Conservation (phyloP, 768 basidiomycete species). For the Boletus reticuloceps region DNA sequence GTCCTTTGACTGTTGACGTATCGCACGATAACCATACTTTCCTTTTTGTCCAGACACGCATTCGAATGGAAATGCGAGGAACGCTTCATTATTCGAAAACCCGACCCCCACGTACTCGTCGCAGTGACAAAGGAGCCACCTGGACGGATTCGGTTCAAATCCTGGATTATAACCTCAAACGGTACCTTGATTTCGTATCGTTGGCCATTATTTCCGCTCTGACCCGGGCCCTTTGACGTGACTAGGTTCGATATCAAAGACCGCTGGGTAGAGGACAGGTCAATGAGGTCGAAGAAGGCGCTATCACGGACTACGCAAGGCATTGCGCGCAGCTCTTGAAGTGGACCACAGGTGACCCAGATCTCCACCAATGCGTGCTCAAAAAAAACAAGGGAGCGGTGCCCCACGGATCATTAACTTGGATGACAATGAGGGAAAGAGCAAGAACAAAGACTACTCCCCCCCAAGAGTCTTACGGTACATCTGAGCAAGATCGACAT, state of each 20-base stretch:
- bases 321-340: constrained; percentile 64
- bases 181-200: constrained; percentile 37
- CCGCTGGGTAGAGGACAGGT: constrained; percentile 62
- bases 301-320: constrained; percentile 61
- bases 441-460: constrained; percentile 51
- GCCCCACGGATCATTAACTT: constrained; percentile 66
- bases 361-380: constrained; percentile 76
- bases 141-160: constrained; percentile 69
- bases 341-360: constrained; percentile 46
- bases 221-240: background rate
- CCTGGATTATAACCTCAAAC: constrained; percentile 79
- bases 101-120: constrained; percentile 82
- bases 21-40: background rate
- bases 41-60: constrained; percentile 50
- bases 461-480: constrained; percentile 64
- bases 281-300: constrained; percentile 73
- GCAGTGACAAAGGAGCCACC: constrained; percentile 81
- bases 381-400: constrained; percentile 20
- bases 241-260: constrained; percentile 79
- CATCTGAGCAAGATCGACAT: constrained; percentile 87
- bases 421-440: constrained; percentile 43
- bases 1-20: no score
- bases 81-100: constrained; percentile 80
- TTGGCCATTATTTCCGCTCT: background rate
- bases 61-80: constrained; percentile 87